Conservation (phyloP, 441 rosid species). For the Macaranga tanarius region DNA sequence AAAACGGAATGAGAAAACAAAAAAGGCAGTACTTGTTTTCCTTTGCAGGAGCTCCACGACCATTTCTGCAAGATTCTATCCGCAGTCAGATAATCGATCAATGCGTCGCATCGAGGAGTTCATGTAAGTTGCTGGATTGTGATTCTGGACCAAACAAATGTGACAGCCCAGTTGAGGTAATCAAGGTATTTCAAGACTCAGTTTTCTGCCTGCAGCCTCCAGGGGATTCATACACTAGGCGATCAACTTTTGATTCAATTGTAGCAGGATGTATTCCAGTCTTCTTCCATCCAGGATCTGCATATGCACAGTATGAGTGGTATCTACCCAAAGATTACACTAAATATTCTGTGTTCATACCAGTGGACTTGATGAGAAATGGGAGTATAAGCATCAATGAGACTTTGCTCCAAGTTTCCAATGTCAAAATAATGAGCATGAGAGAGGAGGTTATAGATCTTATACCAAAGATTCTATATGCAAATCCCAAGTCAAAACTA, state of each 20-base stretch:
- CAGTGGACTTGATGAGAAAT: constrained; percentile 29
- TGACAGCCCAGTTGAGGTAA: constrained; percentile 47
- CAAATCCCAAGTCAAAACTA: constrained; percentile 25
- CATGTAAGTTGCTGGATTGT: constrained; percentile 57
- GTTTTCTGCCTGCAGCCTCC: constrained; percentile 74
- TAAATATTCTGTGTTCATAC: constrained; percentile 62
- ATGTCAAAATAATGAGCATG: constrained; percentile 19
- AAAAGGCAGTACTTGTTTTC: constrained; percentile 46
- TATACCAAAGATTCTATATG: constrained; percentile 37
- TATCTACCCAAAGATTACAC: constrained; percentile 52
- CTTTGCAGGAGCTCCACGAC: constrained; percentile 63
- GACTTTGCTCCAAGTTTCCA: constrained; percentile 17
- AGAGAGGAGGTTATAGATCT: constrained; percentile 31
- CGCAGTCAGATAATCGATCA: constrained; percentile 51
- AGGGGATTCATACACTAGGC: constrained; percentile 66
- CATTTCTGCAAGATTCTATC: constrained; percentile 33
- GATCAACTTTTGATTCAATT: constrained; percentile 67
- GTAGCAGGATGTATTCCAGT: constrained; percentile 78
- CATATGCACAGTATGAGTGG: constrained; percentile 70
- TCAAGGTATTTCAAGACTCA: constrained; percentile 45
- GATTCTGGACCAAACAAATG: constrained; percentile 46
- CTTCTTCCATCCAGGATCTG: constrained; percentile 71
- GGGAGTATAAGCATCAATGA: constrained; percentile 24
- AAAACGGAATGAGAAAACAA: constrained; percentile 29
- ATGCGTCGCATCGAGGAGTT: constrained; percentile 36